Conservation (phyloP, 805 yeast species). For the Candida morakotiae region DNA sequence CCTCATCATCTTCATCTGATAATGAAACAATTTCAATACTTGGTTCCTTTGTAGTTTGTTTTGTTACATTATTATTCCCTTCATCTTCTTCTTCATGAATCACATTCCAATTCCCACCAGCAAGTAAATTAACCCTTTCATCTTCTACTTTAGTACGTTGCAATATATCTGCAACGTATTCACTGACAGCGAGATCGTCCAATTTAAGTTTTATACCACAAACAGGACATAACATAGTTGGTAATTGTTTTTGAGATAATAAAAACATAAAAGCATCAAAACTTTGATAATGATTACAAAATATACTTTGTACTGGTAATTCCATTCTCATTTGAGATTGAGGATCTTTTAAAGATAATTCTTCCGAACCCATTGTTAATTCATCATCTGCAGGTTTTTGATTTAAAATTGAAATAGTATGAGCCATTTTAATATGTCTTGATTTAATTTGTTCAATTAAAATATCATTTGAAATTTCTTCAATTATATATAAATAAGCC, state of each 20-base stretch:
- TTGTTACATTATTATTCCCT: neutral
- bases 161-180: slow-evolving; percentile 64
- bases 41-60: slow-evolving; percentile 10
- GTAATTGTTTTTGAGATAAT: slow-evolving; percentile 70
- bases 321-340: slow-evolving; percentile 66
- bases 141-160: slow-evolving; percentile 39
- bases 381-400: slow-evolving; percentile 51
- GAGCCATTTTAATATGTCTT: slow-evolving; percentile 46
- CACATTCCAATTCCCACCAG: slow-evolving; percentile 71
- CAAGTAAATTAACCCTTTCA: slow-evolving; percentile 61
- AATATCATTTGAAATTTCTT: slow-evolving; percentile 21
- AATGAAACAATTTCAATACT: slow-evolving; percentile 44
- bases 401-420: slow-evolving; percentile 48
- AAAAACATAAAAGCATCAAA: slow-evolving; percentile 78
- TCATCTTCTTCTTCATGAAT: neutral
- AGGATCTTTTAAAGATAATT: slow-evolving; percentile 74
- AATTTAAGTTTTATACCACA: slow-evolving; percentile 55
- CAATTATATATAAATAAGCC: slow-evolving; percentile 58
- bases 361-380: slow-evolving; percentile 60
- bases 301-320: slow-evolving; percentile 65
- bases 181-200: slow-evolving; percentile 67
- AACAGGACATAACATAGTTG: slow-evolving; percentile 87
- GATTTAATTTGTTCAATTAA: slow-evolving; percentile 18
- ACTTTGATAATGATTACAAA: slow-evolving; percentile 81
- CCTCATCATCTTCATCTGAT: slow-evolving; percentile 20